Conservation (phyloP, 768 basidiomycete genomes). For the Pluteus cervinus region DNA sequence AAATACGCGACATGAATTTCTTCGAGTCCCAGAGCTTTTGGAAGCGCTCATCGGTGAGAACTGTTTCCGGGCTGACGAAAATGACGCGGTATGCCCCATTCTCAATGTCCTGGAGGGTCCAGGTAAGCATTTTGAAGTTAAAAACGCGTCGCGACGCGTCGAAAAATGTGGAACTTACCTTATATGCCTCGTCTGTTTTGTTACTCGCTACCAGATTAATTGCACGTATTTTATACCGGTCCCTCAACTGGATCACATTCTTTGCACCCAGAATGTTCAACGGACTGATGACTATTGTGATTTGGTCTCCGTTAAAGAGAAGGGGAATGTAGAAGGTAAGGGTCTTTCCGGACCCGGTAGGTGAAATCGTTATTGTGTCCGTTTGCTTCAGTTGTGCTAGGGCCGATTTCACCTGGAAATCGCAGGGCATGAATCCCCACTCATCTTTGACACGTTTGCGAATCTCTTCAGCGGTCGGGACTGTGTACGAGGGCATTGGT, state of each 20-base stretch:
- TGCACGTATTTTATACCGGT: constrained; percentile 1
- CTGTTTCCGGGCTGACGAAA: neutral
- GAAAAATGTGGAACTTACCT: constrained; percentile 1
- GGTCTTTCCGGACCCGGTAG: neutral
- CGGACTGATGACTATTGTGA: constrained; percentile 9
- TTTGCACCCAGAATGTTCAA: constrained; percentile 14
- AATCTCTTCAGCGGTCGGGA: too few species aligned
- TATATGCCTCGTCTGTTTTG: constrained; percentile 7
- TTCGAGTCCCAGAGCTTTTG: neutral
- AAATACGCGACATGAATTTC: constrained; percentile 1
- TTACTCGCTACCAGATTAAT: constrained; percentile 6
- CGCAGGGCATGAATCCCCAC: too few species aligned
- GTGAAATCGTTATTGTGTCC: too few species aligned
- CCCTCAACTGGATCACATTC: constrained; percentile 9
- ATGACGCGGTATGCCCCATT: neutral
- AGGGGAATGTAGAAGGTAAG: neutral
- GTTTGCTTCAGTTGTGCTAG: too few species aligned
- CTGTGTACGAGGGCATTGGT: too few species aligned
- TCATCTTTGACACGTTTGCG: too few species aligned
- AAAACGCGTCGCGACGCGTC: too few species aligned
- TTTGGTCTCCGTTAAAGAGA: constrained; percentile 1
- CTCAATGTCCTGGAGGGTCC: neutral
- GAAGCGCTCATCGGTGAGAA: neutral
- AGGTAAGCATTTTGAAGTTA: neutral
- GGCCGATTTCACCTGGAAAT: too few species aligned